Conservation (phyloP, 2,329 filamentous ascomycete genomes). For the Nannizziopsis barbatae region DNA sequence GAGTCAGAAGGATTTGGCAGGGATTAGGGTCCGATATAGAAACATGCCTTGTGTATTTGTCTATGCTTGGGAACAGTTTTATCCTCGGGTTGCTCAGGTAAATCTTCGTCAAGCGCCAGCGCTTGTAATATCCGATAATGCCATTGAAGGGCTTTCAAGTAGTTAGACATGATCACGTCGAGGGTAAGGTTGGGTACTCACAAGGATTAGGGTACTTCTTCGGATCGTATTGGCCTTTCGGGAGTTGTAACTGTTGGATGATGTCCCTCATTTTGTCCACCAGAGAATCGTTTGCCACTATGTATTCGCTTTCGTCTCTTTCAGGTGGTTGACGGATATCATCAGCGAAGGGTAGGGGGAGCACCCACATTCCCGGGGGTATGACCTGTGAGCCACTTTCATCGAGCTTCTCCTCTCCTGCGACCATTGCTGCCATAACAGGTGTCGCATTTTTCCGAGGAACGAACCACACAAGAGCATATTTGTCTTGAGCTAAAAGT, state of each 20-base stretch:
- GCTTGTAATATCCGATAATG: conserved; percentile 92
- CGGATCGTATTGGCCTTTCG: conserved; percentile 74
- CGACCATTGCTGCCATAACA: conserved; percentile 66
- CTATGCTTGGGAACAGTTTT: conserved; percentile 72
- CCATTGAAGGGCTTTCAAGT: conserved; percentile 62
- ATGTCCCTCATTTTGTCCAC: conserved; percentile 73
- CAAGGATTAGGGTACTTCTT: conserved; percentile 76
- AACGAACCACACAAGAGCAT: conserved; percentile 84
- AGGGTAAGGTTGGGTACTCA: conserved; percentile 18
- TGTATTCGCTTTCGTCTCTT: conserved; percentile 30
- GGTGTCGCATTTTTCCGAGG: conserved; percentile 70
- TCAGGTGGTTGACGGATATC: conserved; percentile 70
- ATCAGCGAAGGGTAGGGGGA: conserved; percentile 78
- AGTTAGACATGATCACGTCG: conserved; percentile 3
- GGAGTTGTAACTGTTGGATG: conserved; percentile 76
- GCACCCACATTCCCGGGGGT: conserved; percentile 78
- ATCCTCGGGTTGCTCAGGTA: conserved; percentile 63
- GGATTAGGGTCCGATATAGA: background rate
- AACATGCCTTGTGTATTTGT: conserved; percentile 64
- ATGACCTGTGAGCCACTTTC: conserved; percentile 57
- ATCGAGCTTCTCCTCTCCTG: conserved; percentile 56
- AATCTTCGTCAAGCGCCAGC: conserved; percentile 79
- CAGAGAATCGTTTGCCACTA: conserved; percentile 56
- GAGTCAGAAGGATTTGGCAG: background rate
- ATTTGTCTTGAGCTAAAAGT: conserved; percentile 63